These are phyloP conservation scores for Wallacemonas sp. DNA, from an alignment of 208 protist genomes.

Conservation along the genomic window DNA sequence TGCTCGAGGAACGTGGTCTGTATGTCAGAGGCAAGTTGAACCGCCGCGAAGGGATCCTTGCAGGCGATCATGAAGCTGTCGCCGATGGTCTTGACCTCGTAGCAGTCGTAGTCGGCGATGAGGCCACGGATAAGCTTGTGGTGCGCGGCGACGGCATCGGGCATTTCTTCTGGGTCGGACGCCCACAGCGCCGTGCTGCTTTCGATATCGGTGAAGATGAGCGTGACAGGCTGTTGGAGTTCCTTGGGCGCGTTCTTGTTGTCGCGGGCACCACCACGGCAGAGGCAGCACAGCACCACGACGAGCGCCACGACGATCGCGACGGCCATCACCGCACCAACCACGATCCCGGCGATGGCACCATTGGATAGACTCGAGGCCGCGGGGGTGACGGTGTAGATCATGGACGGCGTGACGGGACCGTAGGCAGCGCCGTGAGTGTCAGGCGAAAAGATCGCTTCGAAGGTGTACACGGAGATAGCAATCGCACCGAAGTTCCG, in stretches of 20 bases:
- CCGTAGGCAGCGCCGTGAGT: background rate
- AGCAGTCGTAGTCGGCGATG: conserved; percentile 55
- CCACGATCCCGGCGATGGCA: conserved; percentile 11
- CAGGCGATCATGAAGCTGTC: conserved; percentile 83
- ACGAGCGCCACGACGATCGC: background rate
- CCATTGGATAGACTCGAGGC: background rate
- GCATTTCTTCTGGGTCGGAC: background rate
- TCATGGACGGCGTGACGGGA: conserved; percentile 2
- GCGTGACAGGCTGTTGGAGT: conserved; percentile 29
- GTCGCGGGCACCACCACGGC: conserved; percentile 31
- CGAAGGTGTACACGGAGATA: background rate
- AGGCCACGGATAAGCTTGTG: conserved; percentile 42
- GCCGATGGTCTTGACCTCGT: conserved; percentile 79
- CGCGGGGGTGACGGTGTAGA: background rate
- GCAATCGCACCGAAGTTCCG: background rate
- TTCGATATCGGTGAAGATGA: conserved; percentile 77
- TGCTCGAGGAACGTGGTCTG: conserved; percentile 39
- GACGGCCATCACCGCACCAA: background rate
- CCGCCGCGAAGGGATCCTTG: conserved; percentile 25
- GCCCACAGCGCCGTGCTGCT: conserved; percentile 65
- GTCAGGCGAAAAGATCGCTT: background rate
- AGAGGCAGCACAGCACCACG: conserved; percentile 16
- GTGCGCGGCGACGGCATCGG: conserved; percentile 1
- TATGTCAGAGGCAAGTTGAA: conserved; percentile 48
- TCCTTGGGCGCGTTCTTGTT: conserved; percentile 58